Evolutionary conservation across 495 filamentous ascomycete genomes (phyloP), one percentile per base, ranked within the genome.

Genomic region (Penicillium angulare): DNA sequence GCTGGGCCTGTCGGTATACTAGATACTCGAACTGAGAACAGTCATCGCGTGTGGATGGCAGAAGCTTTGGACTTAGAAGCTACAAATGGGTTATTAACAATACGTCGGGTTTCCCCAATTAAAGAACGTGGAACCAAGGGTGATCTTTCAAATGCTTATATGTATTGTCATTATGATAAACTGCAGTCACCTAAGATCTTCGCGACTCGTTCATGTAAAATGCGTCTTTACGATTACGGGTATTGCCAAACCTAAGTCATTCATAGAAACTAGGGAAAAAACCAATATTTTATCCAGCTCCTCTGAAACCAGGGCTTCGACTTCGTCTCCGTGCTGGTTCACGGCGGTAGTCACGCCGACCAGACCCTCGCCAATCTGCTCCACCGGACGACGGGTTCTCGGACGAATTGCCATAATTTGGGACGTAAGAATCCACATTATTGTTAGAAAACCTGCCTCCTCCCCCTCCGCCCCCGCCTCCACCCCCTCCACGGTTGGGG

Each of bases 401-500:
- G 12, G 54, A 41, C 8, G 51, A 31, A 16, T 46, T 52, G 15
- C 56, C 56, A 45, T 74, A 72, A 24, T 49, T 69, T 5, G 73
- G 72, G 22, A 74, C 60, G 54, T 75, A 75, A 3, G 72, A 74
- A 32, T 76, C 73, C 16, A 66, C 13, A 44, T 61, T 67, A 26
- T 50, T n/a, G n/a, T n/a, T 63, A 2, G 72, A 58, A n/a, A 57
- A 50, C 45, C 69, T 54, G 13, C 41, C 49, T 13, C 53, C 53
- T 20, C 49, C 39, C 7, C 71, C 26, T 27, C 26, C 26, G 10
- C 26, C 26, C 5, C 26, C 26, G 26, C 26, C 26, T 5, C 26
- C 27, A 15, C 43, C 50, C n/a, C 53, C 53, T 20, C 49, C 40
- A 8, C 71, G 67, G 39, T 48, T 41, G 20, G 57, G 64, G 35